Percentiles rank a stretch among this genome's conserved stretches.
phyloP scores from a whole-genome alignment of 2,329 filamentous ascomycete genomes.

The Neonectria magnoliae region DNA sequence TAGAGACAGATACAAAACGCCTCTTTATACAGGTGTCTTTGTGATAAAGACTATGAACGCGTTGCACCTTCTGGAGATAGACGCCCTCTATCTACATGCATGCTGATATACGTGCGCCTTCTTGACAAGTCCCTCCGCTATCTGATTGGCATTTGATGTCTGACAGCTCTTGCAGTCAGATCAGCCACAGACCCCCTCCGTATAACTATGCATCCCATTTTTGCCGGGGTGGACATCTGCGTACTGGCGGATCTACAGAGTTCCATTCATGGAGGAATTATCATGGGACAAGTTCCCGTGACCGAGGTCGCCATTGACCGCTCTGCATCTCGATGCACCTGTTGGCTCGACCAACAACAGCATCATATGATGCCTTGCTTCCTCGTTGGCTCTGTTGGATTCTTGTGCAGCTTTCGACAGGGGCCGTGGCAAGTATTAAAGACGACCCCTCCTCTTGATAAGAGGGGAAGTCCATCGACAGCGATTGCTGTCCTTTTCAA shows the following conservation, averaged over 20 bases:
- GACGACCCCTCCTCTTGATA: not conserved
- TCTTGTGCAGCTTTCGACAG: not conserved
- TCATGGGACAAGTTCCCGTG: not conserved
- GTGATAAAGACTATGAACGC: not conserved
- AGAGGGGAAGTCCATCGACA: not conserved
- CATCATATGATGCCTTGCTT: not conserved
- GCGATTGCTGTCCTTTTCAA: not conserved
- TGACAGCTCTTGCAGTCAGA: not conserved
- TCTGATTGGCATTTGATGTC: not conserved
- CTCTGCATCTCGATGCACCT: not conserved
- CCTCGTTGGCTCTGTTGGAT: not conserved
- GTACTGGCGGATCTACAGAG: not conserved
- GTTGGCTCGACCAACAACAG: not conserved
- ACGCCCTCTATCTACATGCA: slow-evolving; percentile 10
- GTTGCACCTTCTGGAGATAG: not conserved
- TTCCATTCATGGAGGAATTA: not conserved
- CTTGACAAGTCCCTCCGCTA: not conserved
- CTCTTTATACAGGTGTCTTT: too few species aligned
- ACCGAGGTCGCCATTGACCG: not conserved
- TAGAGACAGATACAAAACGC: too few species aligned
- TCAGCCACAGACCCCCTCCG: too few species aligned
- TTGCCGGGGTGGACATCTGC: not conserved
- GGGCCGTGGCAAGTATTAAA: not conserved
- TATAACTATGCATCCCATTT: not conserved
- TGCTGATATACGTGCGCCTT: not conserved